Base-by-base conservation (phyloP, 257 asterid genomes). In the Primulina huaijiensis region DNA sequence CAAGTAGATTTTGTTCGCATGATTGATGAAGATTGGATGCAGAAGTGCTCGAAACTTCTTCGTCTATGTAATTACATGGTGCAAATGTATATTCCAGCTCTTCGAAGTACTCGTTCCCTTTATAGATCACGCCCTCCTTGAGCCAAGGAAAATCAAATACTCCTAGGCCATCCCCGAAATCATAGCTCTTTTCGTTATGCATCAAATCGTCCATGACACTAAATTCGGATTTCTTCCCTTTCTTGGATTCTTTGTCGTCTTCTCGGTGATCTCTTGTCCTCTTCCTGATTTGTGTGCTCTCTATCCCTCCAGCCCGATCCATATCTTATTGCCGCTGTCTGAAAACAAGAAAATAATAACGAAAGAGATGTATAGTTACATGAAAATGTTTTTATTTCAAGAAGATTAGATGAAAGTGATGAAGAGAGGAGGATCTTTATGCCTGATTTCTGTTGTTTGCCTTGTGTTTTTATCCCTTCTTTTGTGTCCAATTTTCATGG, bases 61-160 rank as follows among this genome's bases (percentile, higher is more conserved):
- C 69, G 20, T 73, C 75, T 8, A 65, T 3, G 16, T 60, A 72
- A 21, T 63, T 60, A 60, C 60, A 71, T 63, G 69, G 66, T 1
- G 68, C 65, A 37, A 74, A 78, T 1, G 57, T 60, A n/a, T 74
- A 75, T 0, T 74, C 82, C n/a, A 19, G 65, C 34, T 67, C 57
- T 50, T 6, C 76, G 12, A 81, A 64, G 61, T 58, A 67, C 29
- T 74, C 82, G 14, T 74, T 79, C 21, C 61, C 75, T 65, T 70
- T 64, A 34, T 77, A 79, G 66, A 69, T 21, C 11, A 65, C 62
- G 29, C 85, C 81, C 9, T 84, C 85, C 29, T 82, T 79, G 6
- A 82, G 82, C 89, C 89, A 84, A 1, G 89, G 89, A 29, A 84
- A 84, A 73, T 84, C 87, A 70, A 84, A 84, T 61, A 84, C 79